Conservation (phyloP, 306 rosid species). For the Dalbergia cultrata region DNA sequence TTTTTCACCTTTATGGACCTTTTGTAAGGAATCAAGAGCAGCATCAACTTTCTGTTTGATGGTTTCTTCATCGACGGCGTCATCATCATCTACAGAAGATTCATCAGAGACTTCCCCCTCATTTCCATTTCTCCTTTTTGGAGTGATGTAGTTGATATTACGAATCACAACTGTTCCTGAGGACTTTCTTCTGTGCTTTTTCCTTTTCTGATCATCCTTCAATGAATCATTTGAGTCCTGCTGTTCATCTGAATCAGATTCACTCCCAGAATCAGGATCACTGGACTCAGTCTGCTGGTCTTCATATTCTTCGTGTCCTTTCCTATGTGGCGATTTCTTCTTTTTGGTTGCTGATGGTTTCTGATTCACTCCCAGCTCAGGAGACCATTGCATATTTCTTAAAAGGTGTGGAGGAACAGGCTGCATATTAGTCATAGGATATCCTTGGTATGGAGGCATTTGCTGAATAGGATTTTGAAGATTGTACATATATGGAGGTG, state of each 20-base stretch:
- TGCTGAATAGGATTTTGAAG: constrained; percentile 55
- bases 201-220: constrained; percentile 52
- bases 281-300: constrained; percentile 57
- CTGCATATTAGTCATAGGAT: constrained; percentile 61
- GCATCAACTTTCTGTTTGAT: constrained; percentile 54
- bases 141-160: constrained; percentile 76
- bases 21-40: constrained; percentile 59
- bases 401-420: constrained; percentile 59
- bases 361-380: constrained; percentile 54
- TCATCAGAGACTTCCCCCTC: constrained; percentile 61
- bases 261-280: constrained; percentile 56
- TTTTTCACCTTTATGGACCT: constrained; percentile 55
- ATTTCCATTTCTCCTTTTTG: constrained; percentile 67
- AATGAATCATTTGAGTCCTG: constrained; percentile 52
- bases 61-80: constrained; percentile 46
- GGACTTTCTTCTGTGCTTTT: constrained; percentile 58
- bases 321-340: constrained; percentile 52
- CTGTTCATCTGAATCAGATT: constrained; percentile 55
- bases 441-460: constrained; percentile 64
- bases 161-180: constrained; percentile 72
- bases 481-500: constrained; percentile 63
- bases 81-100: constrained; percentile 55
- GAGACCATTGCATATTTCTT: constrained; percentile 68
- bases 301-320: constrained; percentile 52
- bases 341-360: constrained; percentile 55